Base-by-base conservation (phyloP, 108 stramenopile genomes). In the Cyclostephanos tholiformis region DNA sequence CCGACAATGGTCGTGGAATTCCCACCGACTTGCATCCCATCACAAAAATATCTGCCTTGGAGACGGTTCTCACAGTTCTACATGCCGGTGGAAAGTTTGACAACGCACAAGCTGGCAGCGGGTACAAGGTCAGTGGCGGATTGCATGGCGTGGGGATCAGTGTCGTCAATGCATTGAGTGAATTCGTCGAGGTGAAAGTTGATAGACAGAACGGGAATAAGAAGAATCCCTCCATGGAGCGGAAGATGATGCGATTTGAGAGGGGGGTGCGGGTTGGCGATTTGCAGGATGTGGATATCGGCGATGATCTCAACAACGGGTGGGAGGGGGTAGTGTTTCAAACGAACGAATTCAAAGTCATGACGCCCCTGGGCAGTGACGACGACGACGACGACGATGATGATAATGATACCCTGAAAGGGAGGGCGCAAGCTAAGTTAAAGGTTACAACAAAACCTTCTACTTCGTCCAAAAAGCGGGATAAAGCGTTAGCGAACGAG, bases 31-130 rank as follows among this genome's bases (percentile, higher is more conserved):
- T 96, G 6, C 93, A 96, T 75, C 86, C 89, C 13, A 76, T 53
- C 32, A 96, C 95, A 2, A 80, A 84, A 27, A 79, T 84, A 11
- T 88, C 87, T 32, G 92, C 96, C 14, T 58, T 98, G 56, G 97
- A 98, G 82, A 98, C 97, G 20, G 97, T 98, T 10, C 65, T 97
- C 74, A 96, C 94, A 13, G 96, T 97, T 12, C 74, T 98, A 49
- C 97, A 98, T 70, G 97, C 97, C 0, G 97, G 97, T 13, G 97
- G 97, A n/a, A 98, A 98, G 82, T 98, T 98, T 64, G 96, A 96
- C 58, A 93, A 93, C 81, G 89, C 94, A 55, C 79, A 69, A 30
- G 88, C 87, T 20, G 80, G 59, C 17, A 79, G 84, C 48, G 97
- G 96, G 6, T 98, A 98, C 82, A 96, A 97, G 76, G 96, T 96